Conservation (phyloP, 1,284 basidiomycete species). For the Puccinia triticina region DNA sequence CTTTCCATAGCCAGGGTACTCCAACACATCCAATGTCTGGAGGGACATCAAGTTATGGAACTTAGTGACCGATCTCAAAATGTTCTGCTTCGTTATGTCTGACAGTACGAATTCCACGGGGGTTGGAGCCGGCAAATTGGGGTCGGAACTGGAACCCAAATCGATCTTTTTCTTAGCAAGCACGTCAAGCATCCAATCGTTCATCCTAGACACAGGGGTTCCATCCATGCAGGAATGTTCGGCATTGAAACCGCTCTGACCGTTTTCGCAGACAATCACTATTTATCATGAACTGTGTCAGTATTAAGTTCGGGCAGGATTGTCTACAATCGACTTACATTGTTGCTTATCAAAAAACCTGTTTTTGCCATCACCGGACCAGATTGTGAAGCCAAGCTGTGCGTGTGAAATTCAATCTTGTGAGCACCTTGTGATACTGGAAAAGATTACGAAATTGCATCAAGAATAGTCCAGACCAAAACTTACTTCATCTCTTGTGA, state of each 20-base stretch:
- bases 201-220: slow-evolving; percentile 89
- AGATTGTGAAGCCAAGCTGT: slow-evolving; percentile 68
- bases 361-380: slow-evolving; percentile 90
- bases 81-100: slow-evolving; percentile 68
- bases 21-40: slow-evolving; percentile 62
- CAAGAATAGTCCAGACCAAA: neutral
- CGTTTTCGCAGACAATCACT: slow-evolving; percentile 91
- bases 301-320: neutral
- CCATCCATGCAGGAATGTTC: slow-evolving; percentile 93
- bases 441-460: too few species aligned
- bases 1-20: slow-evolving; percentile 92
- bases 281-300: slow-evolving; percentile 2
- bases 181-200: slow-evolving; percentile 86
- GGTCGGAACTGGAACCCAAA: slow-evolving; percentile 63
- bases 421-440: neutral
- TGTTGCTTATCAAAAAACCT: slow-evolving; percentile 98
- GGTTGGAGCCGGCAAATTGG: slow-evolving; percentile 51
- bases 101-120: slow-evolving; percentile 61
- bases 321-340: slow-evolving; percentile 65
- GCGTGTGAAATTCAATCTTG: neutral
- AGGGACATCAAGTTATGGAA: slow-evolving; percentile 76
- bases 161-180: slow-evolving; percentile 77
- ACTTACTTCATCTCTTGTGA: slow-evolving; percentile 74
- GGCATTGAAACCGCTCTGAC: slow-evolving; percentile 82
- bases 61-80: slow-evolving; percentile 67